These are phyloP conservation scores for Chrysosporium keratinophilum DNA, from an alignment of 2,329 filamentous ascomycete species.

Conservation along the genomic window DNA sequence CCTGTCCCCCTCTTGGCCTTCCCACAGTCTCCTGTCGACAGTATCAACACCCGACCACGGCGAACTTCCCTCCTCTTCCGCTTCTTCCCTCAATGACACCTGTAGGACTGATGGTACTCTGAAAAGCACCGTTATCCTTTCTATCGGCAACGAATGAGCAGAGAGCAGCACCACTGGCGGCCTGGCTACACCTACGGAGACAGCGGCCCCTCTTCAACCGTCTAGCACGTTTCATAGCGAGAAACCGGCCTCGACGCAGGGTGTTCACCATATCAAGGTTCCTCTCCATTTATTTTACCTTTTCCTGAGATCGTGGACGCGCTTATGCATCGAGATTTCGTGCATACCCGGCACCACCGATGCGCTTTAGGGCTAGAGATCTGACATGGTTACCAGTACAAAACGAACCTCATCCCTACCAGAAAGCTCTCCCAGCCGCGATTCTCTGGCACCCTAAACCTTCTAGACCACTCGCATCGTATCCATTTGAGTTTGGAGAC, in stretches of 20 bases:
- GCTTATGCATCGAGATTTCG: conserved; percentile 12
- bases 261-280: conserved; percentile 15
- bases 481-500: conserved; percentile 12
- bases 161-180: not conserved
- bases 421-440: conserved; percentile 3
- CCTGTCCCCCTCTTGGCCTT: not conserved
- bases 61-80: not conserved
- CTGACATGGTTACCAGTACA: conserved; percentile 9
- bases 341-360: conserved; percentile 12
- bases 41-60: not conserved
- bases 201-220: not conserved
- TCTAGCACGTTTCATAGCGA: not conserved
- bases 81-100: not conserved
- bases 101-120: not conserved
- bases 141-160: not conserved
- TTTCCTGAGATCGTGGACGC: conserved; percentile 6
- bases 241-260: not conserved
- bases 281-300: conserved; percentile 5
- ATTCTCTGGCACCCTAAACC: conserved; percentile 12
- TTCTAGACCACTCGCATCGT: conserved; percentile 10
- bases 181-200: not conserved
- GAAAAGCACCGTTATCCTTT: not conserved
- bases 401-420: not conserved
- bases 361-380: conserved; percentile 8
- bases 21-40: not conserved